Conservation (phyloP, 2,329 filamentous ascomycete species). For the Cadophora malorum region DNA sequence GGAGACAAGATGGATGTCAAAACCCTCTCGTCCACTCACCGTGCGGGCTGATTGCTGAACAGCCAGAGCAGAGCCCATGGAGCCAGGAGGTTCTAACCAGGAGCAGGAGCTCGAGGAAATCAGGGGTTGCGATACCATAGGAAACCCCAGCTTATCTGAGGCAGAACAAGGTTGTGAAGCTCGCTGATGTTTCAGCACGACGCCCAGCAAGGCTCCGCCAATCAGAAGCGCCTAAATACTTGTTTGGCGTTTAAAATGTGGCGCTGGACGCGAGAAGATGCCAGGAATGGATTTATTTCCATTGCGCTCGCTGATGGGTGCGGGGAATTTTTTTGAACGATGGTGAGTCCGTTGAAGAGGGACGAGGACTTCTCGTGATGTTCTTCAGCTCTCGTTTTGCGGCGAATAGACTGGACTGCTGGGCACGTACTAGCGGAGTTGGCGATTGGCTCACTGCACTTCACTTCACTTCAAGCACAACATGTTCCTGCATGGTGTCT, state of each 20-base stretch:
- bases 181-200: conserved; percentile 7
- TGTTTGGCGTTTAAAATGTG: conserved; percentile 10
- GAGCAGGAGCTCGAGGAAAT: background rate
- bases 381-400: background rate
- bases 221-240: background rate
- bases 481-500: conserved; percentile 11
- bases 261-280: conserved; percentile 8
- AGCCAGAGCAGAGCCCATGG: background rate
- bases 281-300: background rate
- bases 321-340: background rate
- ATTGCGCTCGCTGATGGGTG: background rate
- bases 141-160: conserved; percentile 13
- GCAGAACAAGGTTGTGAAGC: conserved; percentile 12
- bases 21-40: conserved; percentile 4
- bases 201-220: conserved; percentile 3
- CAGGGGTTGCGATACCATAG: conserved; percentile 9
- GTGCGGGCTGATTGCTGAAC: background rate
- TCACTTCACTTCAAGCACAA: background rate
- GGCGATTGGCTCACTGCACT: conserved; percentile 12
- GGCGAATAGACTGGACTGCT: background rate
- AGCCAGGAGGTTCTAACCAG: background rate
- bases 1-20: background rate
- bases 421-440: background rate
- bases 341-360: no score
- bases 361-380: background rate